phyloP scores from a whole-genome alignment of 306 rosid genomes.

The Acacia acuminata region DNA sequence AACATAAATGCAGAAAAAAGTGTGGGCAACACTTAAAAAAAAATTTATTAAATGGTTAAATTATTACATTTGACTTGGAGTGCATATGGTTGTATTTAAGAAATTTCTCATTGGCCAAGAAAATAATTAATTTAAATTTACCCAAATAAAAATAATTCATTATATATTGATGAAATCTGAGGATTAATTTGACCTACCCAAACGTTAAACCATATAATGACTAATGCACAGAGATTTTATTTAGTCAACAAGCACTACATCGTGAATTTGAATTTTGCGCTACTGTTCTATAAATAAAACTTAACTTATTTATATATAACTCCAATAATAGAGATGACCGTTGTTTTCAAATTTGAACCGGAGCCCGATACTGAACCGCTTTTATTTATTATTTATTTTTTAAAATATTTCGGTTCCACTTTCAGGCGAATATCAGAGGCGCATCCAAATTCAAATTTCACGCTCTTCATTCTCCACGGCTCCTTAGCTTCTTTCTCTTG shows the following conservation, averaged over 20 bases:
- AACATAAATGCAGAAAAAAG: no score
- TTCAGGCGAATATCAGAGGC: background rate
- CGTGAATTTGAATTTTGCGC: background rate
- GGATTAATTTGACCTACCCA: background rate
- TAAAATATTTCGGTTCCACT: background rate
- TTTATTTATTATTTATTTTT: background rate
- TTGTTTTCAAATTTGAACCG: constrained; percentile 35
- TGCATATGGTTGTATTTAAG: no score
- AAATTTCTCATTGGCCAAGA: no score
- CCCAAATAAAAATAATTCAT: background rate
- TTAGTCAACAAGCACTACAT: background rate
- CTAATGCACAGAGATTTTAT: background rate
- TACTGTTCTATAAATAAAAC: background rate
- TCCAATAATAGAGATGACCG: constrained; percentile 20
- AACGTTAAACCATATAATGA: background rate
- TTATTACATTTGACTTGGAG: no score
- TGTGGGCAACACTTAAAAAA: no score
- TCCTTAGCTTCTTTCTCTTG: background rate
- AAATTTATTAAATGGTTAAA: no score
- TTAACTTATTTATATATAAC: background rate
- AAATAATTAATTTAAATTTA: background rate
- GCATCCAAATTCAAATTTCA: constrained; percentile 62
- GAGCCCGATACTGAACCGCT: background rate
- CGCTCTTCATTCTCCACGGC: constrained; percentile 24
- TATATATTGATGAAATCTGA: background rate